These are phyloP conservation scores for Suillus plorans DNA, from an alignment of 768 basidiomycete genomes.

Conservation along the genomic window DNA sequence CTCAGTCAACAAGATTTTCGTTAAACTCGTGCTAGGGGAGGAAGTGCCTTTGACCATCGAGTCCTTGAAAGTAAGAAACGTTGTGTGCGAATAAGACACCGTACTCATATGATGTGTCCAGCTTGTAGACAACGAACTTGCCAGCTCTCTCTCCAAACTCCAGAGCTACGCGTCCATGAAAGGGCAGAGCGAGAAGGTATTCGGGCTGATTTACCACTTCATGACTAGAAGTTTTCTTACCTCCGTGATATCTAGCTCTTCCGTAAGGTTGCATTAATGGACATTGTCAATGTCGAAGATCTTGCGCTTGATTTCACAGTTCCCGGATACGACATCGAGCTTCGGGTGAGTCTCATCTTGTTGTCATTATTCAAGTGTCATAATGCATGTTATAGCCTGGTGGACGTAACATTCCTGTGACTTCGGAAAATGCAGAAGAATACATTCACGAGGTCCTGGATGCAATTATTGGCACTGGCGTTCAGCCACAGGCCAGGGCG, in stretches of 20 bases:
- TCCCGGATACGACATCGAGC: slow-evolving; percentile 92
- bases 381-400: slow-evolving; percentile 50
- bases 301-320: slow-evolving; percentile 94
- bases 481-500: slow-evolving; percentile 77
- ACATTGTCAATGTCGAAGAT: slow-evolving; percentile 75
- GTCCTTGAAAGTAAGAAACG: slow-evolving; percentile 67
- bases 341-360: slow-evolving; percentile 56
- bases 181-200: slow-evolving; percentile 55
- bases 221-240: neutral
- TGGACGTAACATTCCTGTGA: slow-evolving; percentile 80
- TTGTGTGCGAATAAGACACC: neutral
- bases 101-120: slow-evolving; percentile 29
- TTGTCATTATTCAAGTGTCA: neutral
- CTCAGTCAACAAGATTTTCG: slow-evolving; percentile 92
- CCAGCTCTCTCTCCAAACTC: slow-evolving; percentile 80
- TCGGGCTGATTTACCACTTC: slow-evolving; percentile 4
- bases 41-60: slow-evolving; percentile 81
- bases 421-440: slow-evolving; percentile 82
- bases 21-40: slow-evolving; percentile 86
- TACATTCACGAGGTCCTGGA: slow-evolving; percentile 89
- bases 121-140: slow-evolving; percentile 84
- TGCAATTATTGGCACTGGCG: slow-evolving; percentile 81
- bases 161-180: slow-evolving; percentile 61
- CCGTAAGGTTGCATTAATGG: slow-evolving; percentile 56
- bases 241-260: slow-evolving; percentile 38